phyloP scores from a whole-genome alignment of 352 stramenopile species.

The Phytopythium montanum region DNA sequence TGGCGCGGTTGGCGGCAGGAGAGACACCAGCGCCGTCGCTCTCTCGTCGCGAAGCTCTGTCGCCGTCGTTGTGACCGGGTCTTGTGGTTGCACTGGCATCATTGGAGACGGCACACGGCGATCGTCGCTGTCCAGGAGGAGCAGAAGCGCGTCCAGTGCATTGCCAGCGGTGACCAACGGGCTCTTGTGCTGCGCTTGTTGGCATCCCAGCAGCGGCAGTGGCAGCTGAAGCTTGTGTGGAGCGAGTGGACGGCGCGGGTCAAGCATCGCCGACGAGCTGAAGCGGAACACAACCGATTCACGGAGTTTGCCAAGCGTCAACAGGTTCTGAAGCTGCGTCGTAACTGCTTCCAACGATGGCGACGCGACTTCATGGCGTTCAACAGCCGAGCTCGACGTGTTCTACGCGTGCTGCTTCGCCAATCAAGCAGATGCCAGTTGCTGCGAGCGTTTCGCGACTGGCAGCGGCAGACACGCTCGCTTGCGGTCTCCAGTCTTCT shows the following conservation, averaged over 20 bases:
- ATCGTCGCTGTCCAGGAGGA: not conserved
- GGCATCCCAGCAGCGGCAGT: not conserved
- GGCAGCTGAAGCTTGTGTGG: not conserved
- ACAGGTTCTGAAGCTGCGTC: not conserved
- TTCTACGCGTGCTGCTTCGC: not conserved
- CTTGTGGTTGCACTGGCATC: not conserved
- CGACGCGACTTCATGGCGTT: not conserved
- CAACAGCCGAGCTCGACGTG: not conserved
- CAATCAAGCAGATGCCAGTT: not conserved
- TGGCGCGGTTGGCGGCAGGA: not conserved
- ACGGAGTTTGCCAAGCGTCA: not conserved
- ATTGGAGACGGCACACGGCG: not conserved
- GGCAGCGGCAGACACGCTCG: not conserved
- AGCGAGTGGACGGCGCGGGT: not conserved
- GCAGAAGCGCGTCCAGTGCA: not conserved
- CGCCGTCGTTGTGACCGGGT: not conserved
- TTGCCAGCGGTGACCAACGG: not conserved
- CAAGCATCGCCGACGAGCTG: not conserved
- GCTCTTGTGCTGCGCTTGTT: not conserved
- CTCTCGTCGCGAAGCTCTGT: not conserved
- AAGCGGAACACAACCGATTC: not conserved
- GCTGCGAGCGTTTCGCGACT: slow-evolving; percentile 2
- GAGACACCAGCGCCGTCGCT: not conserved
- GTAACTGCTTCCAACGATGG: slow-evolving; percentile 2
- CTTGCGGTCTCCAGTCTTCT: not conserved